phyloP scores from a whole-genome alignment of 768 basidiomycete genomes.

The Suillus clintonianus region DNA sequence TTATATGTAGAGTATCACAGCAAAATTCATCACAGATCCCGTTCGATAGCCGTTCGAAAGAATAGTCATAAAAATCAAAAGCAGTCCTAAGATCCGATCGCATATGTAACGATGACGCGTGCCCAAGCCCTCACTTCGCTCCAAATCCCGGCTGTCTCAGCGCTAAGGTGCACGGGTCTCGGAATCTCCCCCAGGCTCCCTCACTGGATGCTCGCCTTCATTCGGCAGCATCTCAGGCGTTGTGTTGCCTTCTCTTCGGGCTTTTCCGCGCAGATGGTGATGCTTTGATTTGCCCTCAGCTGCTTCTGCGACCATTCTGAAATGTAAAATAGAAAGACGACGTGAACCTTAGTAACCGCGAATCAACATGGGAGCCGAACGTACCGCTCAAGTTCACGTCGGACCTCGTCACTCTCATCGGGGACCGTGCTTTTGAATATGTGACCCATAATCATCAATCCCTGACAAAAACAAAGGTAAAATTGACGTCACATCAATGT shows the following conservation, averaged over 20 bases:
- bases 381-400: slow-evolving; percentile 90
- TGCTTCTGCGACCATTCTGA: slow-evolving; percentile 85
- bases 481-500: slow-evolving; percentile 1
- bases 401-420: slow-evolving; percentile 91
- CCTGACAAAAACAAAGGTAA: slow-evolving; percentile 43
- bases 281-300: slow-evolving; percentile 73
- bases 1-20: not conserved
- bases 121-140: not conserved
- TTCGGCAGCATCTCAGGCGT: slow-evolving; percentile 36
- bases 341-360: not conserved
- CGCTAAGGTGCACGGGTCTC: slow-evolving; percentile 8
- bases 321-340: slow-evolving; percentile 6
- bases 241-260: slow-evolving; percentile 38
- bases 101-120: not conserved
- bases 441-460: slow-evolving; percentile 83
- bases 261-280: slow-evolving; percentile 31
- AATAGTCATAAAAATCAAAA: not conserved
- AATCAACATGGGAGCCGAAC: slow-evolving; percentile 20
- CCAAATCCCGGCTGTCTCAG: slow-evolving; percentile 1
- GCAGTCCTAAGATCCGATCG: not conserved
- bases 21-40: not conserved
- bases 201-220: slow-evolving; percentile 28
- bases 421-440: slow-evolving; percentile 85
- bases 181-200: slow-evolving; percentile 9
- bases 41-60: not conserved